Evolutionary conservation across 164 flowering plant genomes (phyloP).

Genomic region (Sedum album): DNA sequence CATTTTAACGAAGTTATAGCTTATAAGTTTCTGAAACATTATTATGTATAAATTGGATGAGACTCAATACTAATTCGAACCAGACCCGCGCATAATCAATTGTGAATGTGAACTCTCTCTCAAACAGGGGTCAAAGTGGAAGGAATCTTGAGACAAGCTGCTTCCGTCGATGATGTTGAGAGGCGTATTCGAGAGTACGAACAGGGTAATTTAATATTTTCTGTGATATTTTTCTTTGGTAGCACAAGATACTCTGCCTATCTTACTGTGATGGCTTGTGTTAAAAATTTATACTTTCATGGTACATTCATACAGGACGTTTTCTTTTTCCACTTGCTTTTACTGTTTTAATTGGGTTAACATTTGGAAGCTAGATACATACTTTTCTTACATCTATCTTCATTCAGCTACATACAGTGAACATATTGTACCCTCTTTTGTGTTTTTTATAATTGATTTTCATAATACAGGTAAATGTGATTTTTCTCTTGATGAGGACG

Average conservation of each 20-base stretch:
- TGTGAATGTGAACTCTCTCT: background rate
- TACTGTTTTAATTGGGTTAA: background rate
- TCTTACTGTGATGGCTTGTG: background rate
- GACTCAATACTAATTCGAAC: background rate
- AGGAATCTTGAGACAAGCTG: constrained; percentile 95
- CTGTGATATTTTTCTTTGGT: no score
- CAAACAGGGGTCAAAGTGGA: constrained; percentile 65
- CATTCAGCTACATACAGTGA: background rate
- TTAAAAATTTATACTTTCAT: background rate
- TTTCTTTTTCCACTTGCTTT: background rate
- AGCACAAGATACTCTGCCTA: background rate
- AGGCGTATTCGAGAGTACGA: constrained; percentile 76
- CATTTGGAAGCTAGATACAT: background rate
- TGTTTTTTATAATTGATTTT: background rate
- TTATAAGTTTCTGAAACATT: background rate
- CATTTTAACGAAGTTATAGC: background rate
- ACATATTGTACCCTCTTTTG: background rate
- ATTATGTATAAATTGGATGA: background rate
- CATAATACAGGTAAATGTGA: constrained; percentile 57
- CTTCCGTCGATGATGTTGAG: constrained; percentile 92
- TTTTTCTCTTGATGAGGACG: constrained; percentile 78
- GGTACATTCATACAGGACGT: background rate
- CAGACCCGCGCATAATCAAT: background rate
- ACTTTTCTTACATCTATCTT: background rate
- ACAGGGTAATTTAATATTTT: constrained; percentile 45